Evolutionary conservation across 169 alveolate genomes (phyloP), one percentile per base, ranked within the genome.

Genomic region (Cryptosporidium canis): DNA sequence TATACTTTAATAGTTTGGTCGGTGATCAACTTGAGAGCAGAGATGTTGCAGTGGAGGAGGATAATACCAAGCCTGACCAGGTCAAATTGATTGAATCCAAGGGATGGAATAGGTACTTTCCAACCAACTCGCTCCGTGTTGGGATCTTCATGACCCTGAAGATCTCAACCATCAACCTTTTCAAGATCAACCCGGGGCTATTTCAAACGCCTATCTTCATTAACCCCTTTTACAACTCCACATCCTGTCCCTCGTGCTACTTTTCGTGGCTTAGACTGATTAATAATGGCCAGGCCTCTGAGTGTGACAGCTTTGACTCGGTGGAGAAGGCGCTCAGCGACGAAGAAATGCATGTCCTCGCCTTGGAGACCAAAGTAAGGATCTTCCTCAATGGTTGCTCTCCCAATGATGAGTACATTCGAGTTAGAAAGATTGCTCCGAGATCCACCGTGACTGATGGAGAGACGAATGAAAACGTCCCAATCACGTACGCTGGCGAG

Each of bases 241-340:
- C 65, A 58, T 61, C 68, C 12, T 77, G 87, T 61, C 66, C 77
- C 44, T 72, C 85, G 9, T 72, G 85, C n/a, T 58, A 61, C 31
- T 77, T 55, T 77, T 31, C 77, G 21, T 77, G 87, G 87, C 24
- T 58, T 0, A 55, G 87, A 77, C 33, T 35, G 8, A 29, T 35
- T 12, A 51, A 51, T 14, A 6, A 8, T 8, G 8, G 24, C 24
- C 5, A 51, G 35, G 9, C 63, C 14, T 18, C 9, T 29, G 33
- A 27, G 24, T 61, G 39, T 44, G 27, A 33, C 16, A 27, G 12
- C 21, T 58, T 56, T 2, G 37, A 39, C 5, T 31, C 16, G 9
- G 41, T 61, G 21, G 47, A 68, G 9, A 21, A 68, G 18, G 58
- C 21, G 6, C 11, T 77, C 3, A 77, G 27, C 58, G 47, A 55